Evolutionary conservation across 1,284 basidiomycete genomes (phyloP).

Genomic region (Leccinum angustisporum): DNA sequence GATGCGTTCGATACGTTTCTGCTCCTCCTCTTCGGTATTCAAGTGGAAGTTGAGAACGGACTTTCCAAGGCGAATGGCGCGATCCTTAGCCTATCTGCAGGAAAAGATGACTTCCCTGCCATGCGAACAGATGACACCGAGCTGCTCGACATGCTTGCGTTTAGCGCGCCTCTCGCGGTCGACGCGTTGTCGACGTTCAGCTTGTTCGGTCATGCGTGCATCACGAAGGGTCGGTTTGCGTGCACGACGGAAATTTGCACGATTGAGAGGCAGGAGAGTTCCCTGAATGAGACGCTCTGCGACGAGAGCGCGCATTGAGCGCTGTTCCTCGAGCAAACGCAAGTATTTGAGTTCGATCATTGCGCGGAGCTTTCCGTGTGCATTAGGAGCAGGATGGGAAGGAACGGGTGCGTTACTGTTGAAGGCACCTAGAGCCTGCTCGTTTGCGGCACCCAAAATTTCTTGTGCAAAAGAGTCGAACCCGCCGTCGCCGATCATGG

Average conservation of each 20-base stretch:
- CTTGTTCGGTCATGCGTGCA: slow-evolving; percentile 86
- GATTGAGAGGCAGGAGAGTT: slow-evolving; percentile 89
- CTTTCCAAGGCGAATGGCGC: slow-evolving; percentile 81
- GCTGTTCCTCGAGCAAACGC: slow-evolving; percentile 93
- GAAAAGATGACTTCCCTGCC: slow-evolving; percentile 73
- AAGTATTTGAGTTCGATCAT: slow-evolving; percentile 96
- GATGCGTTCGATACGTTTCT: slow-evolving; percentile 94
- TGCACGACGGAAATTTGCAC: slow-evolving; percentile 86
- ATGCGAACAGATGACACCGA: slow-evolving; percentile 85
- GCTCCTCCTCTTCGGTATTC: slow-evolving; percentile 97
- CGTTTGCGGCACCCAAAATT: slow-evolving; percentile 41
- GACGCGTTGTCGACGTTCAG: slow-evolving; percentile 88
- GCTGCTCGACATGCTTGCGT: slow-evolving; percentile 95
- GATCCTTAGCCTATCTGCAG: slow-evolving; percentile 69
- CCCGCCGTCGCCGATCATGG: slow-evolving; percentile 79
- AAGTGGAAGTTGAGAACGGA: slow-evolving; percentile 86
- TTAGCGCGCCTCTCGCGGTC: slow-evolving; percentile 94
- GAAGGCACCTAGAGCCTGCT: slow-evolving; percentile 36
- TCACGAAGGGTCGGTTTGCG: slow-evolving; percentile 90
- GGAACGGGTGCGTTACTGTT: not conserved
- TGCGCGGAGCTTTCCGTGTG: slow-evolving; percentile 83
- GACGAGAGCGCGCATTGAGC: slow-evolving; percentile 81
- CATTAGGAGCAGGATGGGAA: slow-evolving; percentile 51
- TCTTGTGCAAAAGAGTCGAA: slow-evolving; percentile 61
- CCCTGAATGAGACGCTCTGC: slow-evolving; percentile 89